Conservation (phyloP, 1,284 basidiomycete species). For the Termitomyces sp. region DNA sequence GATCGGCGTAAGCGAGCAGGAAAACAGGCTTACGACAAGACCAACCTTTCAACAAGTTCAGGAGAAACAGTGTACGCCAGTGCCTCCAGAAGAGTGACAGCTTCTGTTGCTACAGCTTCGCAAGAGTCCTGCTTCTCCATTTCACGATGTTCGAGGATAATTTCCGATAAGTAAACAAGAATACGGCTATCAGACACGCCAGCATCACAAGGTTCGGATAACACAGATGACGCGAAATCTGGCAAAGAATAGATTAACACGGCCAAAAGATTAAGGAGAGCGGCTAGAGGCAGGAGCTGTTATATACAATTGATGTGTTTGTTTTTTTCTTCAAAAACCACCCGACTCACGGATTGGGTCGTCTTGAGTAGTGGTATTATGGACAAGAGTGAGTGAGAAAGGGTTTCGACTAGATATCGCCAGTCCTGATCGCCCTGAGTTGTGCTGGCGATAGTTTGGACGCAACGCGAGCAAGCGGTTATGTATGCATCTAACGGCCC, state of each 20-base stretch:
- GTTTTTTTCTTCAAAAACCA: neutral
- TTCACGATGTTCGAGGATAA: slow-evolving; percentile 36
- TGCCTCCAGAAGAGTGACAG: slow-evolving; percentile 46
- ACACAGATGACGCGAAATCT: slow-evolving; percentile 35
- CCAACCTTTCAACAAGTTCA: slow-evolving; percentile 40
- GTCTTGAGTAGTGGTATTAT: slow-evolving; percentile 31
- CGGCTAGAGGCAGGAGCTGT: slow-evolving; percentile 41
- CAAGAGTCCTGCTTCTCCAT: slow-evolving; percentile 23
- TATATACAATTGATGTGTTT: slow-evolving; percentile 10
- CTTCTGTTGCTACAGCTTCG: slow-evolving; percentile 34
- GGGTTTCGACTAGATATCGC: slow-evolving; percentile 24
- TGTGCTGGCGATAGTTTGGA: slow-evolving; percentile 45
- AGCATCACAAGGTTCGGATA: slow-evolving; percentile 28
- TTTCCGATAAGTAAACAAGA: slow-evolving; percentile 34
- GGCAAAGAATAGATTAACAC: slow-evolving; percentile 46
- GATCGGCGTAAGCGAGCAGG: slow-evolving; percentile 1
- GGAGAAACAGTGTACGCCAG: slow-evolving; percentile 45
- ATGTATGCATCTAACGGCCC: slow-evolving; percentile 33
- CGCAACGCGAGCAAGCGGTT: slow-evolving; percentile 36
- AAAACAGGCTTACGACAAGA: slow-evolving; percentile 3
- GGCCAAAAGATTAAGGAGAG: slow-evolving; percentile 50
- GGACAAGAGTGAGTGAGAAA: slow-evolving; percentile 34
- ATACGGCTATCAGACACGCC: slow-evolving; percentile 27
- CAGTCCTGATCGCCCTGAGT: slow-evolving; percentile 27
- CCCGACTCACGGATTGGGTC: slow-evolving; percentile 36